phyloP scores from a whole-genome alignment of 768 basidiomycete genomes.

The Suillus lakei region DNA sequence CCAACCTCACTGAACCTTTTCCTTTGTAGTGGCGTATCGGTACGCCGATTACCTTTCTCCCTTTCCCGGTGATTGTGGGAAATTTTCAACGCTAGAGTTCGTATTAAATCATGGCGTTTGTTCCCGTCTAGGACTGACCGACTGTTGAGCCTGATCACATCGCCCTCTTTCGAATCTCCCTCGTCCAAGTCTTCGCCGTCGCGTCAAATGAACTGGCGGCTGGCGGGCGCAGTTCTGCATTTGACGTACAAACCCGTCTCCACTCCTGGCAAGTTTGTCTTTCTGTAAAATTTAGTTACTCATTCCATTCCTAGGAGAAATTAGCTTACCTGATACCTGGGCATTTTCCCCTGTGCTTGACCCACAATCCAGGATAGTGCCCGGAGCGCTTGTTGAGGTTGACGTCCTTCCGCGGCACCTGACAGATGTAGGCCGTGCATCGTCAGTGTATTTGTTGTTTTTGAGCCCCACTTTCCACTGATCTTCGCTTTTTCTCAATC shows the following conservation, averaged over 20 bases:
- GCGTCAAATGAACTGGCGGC: background rate
- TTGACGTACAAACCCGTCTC: background rate
- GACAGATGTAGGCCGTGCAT: constrained; percentile 32
- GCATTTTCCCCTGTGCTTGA: constrained; percentile 38
- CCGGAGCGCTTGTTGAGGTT: constrained; percentile 37
- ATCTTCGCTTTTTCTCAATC: constrained; percentile 30
- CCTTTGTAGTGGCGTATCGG: constrained; percentile 35
- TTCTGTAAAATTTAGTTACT: constrained; percentile 18
- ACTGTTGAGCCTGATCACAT: constrained; percentile 28
- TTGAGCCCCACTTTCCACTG: constrained; percentile 33
- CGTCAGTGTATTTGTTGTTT: constrained; percentile 31
- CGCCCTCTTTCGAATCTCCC: constrained; percentile 19
- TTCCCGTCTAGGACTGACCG: constrained; percentile 20
- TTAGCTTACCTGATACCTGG: constrained; percentile 33
- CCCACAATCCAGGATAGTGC: constrained; percentile 42
- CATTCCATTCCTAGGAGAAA: background rate
- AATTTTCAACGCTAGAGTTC: constrained; percentile 25
- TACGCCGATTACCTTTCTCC: constrained; percentile 23
- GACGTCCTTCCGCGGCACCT: constrained; percentile 34
- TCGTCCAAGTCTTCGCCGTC: constrained; percentile 12
- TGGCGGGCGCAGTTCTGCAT: constrained; percentile 5
- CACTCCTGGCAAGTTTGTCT: constrained; percentile 1
- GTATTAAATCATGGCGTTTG: constrained; percentile 5
- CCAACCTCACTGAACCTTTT: too few relatives aligned
- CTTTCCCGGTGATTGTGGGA: constrained; percentile 17